A percentile compares a stretch with the other conserved stretches of the same genome.
Conservation (phyloP, 306 rosid species). For the Cucumis hystrix region DNA sequence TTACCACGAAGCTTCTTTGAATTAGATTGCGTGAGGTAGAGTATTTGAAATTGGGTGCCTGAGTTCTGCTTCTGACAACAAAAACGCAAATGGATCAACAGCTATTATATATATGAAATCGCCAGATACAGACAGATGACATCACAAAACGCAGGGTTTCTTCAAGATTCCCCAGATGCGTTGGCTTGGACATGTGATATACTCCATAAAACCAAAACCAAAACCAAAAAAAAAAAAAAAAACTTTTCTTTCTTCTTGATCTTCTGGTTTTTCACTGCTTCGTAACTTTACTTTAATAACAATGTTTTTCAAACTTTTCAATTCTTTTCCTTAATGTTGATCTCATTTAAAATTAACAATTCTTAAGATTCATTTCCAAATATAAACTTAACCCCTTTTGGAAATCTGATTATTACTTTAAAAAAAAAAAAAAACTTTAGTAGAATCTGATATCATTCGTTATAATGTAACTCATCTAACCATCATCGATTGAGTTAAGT, state of each 20-base stretch:
- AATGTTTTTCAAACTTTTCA: neutral
- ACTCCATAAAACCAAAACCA: neutral
- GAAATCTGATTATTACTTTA: no score
- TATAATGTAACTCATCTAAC: no score
- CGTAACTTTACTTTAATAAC: neutral
- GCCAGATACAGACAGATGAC: slow-evolving; percentile 5
- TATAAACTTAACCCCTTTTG: no score
- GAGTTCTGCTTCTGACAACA: neutral
- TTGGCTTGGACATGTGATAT: slow-evolving; percentile 7
- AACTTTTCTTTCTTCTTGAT: neutral
- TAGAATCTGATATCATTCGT: no score
- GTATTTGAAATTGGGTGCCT: neutral
- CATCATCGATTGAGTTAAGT: no score
- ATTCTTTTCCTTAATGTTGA: neutral
- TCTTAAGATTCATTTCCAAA: no score
- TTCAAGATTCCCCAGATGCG: slow-evolving; percentile 12
- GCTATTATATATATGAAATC: neutral
- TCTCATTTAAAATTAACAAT: neutral
- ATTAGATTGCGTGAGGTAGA: slow-evolving; percentile 10
- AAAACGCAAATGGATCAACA: neutral
- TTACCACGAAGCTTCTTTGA: slow-evolving; percentile 11
- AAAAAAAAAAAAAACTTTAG: no score
- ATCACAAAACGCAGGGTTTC: slow-evolving; percentile 6
- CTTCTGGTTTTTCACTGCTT: neutral
- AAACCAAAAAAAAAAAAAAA: neutral